Evolutionary conservation across 305 asterid species (phyloP).

Genomic region (Rubia occidens): DNA sequence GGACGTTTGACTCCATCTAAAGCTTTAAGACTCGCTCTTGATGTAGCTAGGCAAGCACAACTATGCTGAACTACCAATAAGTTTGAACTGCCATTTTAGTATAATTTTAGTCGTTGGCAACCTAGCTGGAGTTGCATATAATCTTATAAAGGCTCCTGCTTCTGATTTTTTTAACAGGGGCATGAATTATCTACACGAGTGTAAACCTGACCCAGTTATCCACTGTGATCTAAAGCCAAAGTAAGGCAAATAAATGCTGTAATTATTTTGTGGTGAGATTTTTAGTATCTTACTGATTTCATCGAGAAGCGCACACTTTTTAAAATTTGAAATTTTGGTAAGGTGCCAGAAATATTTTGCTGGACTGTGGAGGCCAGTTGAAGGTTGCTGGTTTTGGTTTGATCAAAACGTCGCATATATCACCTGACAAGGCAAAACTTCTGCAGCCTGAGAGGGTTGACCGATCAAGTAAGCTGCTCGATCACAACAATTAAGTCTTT

Average conservation of each 20-base stretch:
- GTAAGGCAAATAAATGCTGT: constrained; percentile 77
- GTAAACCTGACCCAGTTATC: constrained; percentile 92
- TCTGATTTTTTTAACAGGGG: constrained; percentile 51
- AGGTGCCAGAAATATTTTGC: constrained; percentile 99
- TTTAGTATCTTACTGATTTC: constrained; percentile 12
- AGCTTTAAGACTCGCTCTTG: constrained; percentile 77
- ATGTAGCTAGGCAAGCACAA: constrained; percentile 72
- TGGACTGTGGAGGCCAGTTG: constrained; percentile 96
- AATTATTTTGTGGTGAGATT: constrained; percentile 23
- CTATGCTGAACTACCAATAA: constrained; percentile 12
- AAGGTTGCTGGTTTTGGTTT: constrained; percentile 94
- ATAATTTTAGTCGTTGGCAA: background rate
- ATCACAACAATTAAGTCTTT: background rate
- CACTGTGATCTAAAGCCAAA: constrained; percentile 93
- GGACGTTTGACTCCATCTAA: constrained; percentile 86
- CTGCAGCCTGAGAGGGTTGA: constrained; percentile 62
- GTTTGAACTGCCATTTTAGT: background rate
- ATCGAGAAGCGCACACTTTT: constrained; percentile 24
- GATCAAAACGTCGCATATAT: constrained; percentile 42
- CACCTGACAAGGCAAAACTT: constrained; percentile 75
- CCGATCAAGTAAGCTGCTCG: constrained; percentile 58
- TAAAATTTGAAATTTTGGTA: constrained; percentile 65
- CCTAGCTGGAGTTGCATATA: background rate
- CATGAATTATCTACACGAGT: constrained; percentile 93
- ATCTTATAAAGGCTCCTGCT: constrained; percentile 16